These are phyloP conservation scores for Diaporthe citrichinensis DNA, from an alignment of 2,329 filamentous ascomycete genomes.

Conservation along the genomic window DNA sequence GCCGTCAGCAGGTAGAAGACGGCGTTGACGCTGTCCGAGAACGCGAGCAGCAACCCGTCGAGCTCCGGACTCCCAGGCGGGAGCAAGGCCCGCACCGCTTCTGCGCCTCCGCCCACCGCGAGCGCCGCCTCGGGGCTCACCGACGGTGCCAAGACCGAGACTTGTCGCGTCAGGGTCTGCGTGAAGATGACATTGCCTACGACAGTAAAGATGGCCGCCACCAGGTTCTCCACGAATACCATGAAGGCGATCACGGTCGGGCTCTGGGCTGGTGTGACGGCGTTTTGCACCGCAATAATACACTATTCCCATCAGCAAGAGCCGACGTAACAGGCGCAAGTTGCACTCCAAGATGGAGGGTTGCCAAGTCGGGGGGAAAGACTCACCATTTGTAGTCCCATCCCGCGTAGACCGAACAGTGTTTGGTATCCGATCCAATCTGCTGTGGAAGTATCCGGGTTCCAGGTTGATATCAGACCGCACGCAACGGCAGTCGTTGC, in stretches of 20 bases:
- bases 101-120: conserved; percentile 3
- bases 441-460: conserved; percentile 59
- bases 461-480: conserved; percentile 69
- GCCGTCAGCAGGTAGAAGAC: conserved; percentile 27
- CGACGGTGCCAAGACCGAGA: conserved; percentile 18
- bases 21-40: conserved; percentile 31
- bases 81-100: conserved; percentile 7
- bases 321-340: conserved; percentile 5
- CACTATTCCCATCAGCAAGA: conserved; percentile 46
- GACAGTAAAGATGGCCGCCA: conserved; percentile 72
- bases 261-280: conserved; percentile 59
- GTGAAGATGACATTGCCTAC: conserved; percentile 14
- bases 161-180: not conserved
- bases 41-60: conserved; percentile 13
- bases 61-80: conserved; percentile 16
- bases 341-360: not conserved
- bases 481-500: conserved; percentile 59
- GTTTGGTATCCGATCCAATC: conserved; percentile 73
- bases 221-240: conserved; percentile 74
- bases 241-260: conserved; percentile 64
- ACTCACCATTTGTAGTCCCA: conserved; percentile 57
- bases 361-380: rapidly evolving
- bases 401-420: conserved; percentile 59
- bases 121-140: conserved; percentile 23
- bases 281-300: conserved; percentile 60